Evolutionary conservation across 1,284 basidiomycete genomes (phyloP), one percentile per base, ranked within the genome.

Genomic region (Blastosporella zonata): DNA sequence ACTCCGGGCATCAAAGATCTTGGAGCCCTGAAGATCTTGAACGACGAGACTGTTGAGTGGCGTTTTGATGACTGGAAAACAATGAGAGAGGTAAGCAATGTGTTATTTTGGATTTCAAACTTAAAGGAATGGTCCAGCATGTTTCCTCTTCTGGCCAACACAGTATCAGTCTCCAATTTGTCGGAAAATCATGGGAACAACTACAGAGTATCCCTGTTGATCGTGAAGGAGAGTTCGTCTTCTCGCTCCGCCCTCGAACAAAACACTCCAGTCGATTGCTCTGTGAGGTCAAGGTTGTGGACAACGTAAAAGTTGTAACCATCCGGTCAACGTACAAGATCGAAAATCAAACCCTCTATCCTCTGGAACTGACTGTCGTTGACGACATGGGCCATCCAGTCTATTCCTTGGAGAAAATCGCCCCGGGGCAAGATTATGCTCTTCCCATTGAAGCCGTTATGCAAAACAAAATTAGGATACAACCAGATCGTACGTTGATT

Each of bases 11-110:
- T 68, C 7, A 77, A 76, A 40, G 77, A 80, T 48, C 61, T 68
- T 6, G 66, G 70, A 27, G 67, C 75, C 43, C 69, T 79, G 37
- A 82, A 80, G 63, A 74, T 90, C 47, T 68, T 78, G 23, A 82
- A 95, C 56, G 88, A 89, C 37, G 79, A 89, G 55, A 84, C 81
- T 2, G 74, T 92, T 12, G 96, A 98, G 43, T 99, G 97, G 97
- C 78, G 94, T 49, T 99, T 99, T 61, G 94, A 98, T 63, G 96
- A 99, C 61, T 96, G 93, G 88, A 90, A 89, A 67, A 86, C 87
- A 6, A 88, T 93, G 72, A 85, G 97, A 64, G 97, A 99, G 73
- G 93, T 92, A 61, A 55, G 73, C 56, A 45, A 18, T 13, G 23
- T 36, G 22, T 15, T 18, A 8, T 40, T n/a, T n/a, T n/a, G n/a